Conservation (phyloP, 1,284 basidiomycete species). For the Ganoderma meredithae region DNA sequence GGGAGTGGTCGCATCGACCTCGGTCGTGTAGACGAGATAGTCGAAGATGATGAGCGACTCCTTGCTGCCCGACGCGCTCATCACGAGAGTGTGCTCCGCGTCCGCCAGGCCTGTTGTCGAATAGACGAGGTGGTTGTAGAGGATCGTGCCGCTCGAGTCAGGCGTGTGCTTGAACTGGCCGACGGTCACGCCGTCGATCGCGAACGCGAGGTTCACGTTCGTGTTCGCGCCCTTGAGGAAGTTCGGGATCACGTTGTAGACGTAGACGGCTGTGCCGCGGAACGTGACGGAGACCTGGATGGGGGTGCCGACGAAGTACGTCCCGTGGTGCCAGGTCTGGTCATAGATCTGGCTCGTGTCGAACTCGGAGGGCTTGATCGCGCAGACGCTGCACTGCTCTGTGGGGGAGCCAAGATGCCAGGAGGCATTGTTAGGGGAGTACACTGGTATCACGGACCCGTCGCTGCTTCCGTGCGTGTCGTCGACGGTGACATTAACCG, state of each 20-base stretch:
- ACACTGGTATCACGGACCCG: background rate
- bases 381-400: slow-evolving; percentile 41
- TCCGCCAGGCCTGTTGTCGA: slow-evolving; percentile 29
- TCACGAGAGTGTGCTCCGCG: slow-evolving; percentile 29
- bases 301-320: background rate
- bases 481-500: slow-evolving; percentile 50
- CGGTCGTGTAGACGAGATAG: slow-evolving; percentile 28
- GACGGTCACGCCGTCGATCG: slow-evolving; percentile 40
- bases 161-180: slow-evolving; percentile 37
- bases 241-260: slow-evolving; percentile 39
- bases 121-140: slow-evolving; percentile 43
- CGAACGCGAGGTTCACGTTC: slow-evolving; percentile 45
- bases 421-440: slow-evolving; percentile 37
- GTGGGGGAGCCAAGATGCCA: slow-evolving; percentile 38
- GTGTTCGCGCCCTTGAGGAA: slow-evolving; percentile 17
- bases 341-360: slow-evolving; percentile 26
- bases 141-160: slow-evolving; percentile 33
- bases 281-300: background rate
- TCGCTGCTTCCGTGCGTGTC: slow-evolving; percentile 44
- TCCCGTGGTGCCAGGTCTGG: slow-evolving; percentile 31
- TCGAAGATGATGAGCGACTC: slow-evolving; percentile 33
- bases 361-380: slow-evolving; percentile 33
- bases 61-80: slow-evolving; percentile 4
- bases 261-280: slow-evolving; percentile 39
- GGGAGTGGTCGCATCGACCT: background rate